These are phyloP conservation scores for Rhinocladiella similis DNA, from an alignment of 2,329 filamentous ascomycete species.

Conservation along the genomic window DNA sequence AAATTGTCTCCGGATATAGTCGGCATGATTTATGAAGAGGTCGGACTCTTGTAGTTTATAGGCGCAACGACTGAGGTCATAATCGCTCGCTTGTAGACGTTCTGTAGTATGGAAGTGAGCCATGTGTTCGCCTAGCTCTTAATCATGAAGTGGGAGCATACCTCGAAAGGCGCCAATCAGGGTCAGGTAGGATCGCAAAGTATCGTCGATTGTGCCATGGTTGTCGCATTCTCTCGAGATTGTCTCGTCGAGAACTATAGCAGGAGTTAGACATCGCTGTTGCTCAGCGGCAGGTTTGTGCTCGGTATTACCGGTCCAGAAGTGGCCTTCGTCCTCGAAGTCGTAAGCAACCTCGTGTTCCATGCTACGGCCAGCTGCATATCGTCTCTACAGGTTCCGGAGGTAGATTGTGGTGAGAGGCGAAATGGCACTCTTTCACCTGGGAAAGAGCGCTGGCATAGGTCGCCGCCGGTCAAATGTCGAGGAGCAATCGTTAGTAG, in stretches of 20 bases:
- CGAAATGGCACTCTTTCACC: constrained; percentile 11
- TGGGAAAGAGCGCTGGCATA: constrained; percentile 9
- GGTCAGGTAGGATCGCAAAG: constrained; percentile 78
- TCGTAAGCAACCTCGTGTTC: constrained; percentile 64
- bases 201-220: constrained; percentile 75
- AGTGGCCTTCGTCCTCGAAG: constrained; percentile 78
- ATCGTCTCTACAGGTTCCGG: constrained; percentile 34
- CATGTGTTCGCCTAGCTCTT: background rate
- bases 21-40: constrained; percentile 71
- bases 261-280: constrained; percentile 5
- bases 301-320: constrained; percentile 73
- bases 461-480: background rate
- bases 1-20: constrained; percentile 90
- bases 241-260: constrained; percentile 66
- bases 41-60: constrained; percentile 73
- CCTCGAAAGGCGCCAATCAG: constrained; percentile 73
- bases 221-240: constrained; percentile 59
- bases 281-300: background rate
- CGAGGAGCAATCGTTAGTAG: background rate
- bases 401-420: background rate
- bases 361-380: constrained; percentile 51
- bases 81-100: constrained; percentile 62
- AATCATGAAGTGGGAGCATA: constrained; percentile 33
- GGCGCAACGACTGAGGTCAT: constrained; percentile 78
- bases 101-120: constrained; percentile 14